phyloP scores from a whole-genome alignment of 768 basidiomycete species.

The Mycena amicta region DNA sequence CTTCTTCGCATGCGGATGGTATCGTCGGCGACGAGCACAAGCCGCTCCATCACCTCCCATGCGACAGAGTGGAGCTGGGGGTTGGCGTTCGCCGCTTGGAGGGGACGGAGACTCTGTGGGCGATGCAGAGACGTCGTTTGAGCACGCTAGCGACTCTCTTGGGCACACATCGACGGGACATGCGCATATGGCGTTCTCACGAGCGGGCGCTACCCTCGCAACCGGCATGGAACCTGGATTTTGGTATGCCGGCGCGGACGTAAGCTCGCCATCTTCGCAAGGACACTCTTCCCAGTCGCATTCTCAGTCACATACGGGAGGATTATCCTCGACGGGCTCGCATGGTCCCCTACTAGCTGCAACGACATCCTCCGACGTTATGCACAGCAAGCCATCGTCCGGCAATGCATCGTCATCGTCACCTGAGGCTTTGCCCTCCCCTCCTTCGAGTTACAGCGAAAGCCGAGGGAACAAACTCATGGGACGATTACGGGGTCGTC shows the following conservation, averaged over 20 bases:
- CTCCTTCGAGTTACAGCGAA: not conserved
- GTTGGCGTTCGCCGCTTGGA: constrained; percentile 4
- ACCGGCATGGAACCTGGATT: not conserved
- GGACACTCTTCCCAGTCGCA: constrained; percentile 4
- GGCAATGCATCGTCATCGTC: not conserved
- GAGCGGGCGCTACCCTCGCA: constrained; percentile 7
- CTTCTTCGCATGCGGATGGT: constrained; percentile 5
- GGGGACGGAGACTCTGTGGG: constrained; percentile 4
- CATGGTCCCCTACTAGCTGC: not conserved
- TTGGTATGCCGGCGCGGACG: not conserved
- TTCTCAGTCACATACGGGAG: not conserved
- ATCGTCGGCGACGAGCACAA: not conserved
- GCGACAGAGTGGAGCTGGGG: not conserved
- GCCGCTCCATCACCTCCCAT: not conserved
- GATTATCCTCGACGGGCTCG: not conserved
- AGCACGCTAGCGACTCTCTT: not conserved
- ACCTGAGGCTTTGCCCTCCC: not conserved
- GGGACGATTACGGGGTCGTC: not conserved
- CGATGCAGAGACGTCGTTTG: not conserved
- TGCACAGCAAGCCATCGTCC: not conserved
- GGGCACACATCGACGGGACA: not conserved
- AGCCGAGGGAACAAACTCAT: not conserved
- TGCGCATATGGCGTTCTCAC: constrained; percentile 2
- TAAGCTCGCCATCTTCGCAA: not conserved
- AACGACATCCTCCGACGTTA: not conserved